Percentiles rank a stretch among this genome's conserved stretches.
These are phyloP conservation scores for Triticum dicoccoides DNA, from an alignment of 176 grass and related monocot genomes.

Conservation along the genomic window DNA sequence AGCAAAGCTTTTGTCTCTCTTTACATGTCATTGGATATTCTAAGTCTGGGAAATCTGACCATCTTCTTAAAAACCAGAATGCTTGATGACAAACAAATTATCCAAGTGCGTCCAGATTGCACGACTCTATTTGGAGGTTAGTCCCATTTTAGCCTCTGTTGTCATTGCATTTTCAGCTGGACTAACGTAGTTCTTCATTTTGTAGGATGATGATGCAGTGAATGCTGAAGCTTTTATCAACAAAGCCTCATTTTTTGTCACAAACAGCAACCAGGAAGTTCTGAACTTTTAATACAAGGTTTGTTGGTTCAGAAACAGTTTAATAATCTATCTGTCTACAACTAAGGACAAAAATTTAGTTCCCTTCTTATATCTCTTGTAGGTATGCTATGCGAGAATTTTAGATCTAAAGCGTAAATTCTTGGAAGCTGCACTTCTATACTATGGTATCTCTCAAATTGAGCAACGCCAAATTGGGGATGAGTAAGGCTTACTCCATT, in stretches of 20 bases:
- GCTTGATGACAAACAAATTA: conserved; percentile 91
- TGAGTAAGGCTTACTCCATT: conserved; percentile 54
- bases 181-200: conserved; percentile 15
- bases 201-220: conserved; percentile 89
- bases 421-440: conserved; percentile 90
- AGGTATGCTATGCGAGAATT: conserved; percentile 72
- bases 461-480: conserved; percentile 94
- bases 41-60: not conserved
- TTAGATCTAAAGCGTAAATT: conserved; percentile 92
- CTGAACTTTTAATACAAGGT: conserved; percentile 50
- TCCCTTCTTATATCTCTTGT: not conserved
- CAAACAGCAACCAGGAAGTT: conserved; percentile 59
- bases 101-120: conserved; percentile 79
- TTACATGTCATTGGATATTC: too few species aligned
- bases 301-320: not conserved
- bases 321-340: not conserved
- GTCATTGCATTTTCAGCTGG: not conserved
- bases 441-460: conserved; percentile 95
- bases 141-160: not conserved
- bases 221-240: conserved; percentile 97
- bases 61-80: conserved; percentile 44
- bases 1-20: too few species aligned
- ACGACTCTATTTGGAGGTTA: conserved; percentile 48
- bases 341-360: not conserved
- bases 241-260: conserved; percentile 97